Conservation (phyloP, 2,329 filamentous ascomycete genomes). For the Verticillium albo-atrum region DNA sequence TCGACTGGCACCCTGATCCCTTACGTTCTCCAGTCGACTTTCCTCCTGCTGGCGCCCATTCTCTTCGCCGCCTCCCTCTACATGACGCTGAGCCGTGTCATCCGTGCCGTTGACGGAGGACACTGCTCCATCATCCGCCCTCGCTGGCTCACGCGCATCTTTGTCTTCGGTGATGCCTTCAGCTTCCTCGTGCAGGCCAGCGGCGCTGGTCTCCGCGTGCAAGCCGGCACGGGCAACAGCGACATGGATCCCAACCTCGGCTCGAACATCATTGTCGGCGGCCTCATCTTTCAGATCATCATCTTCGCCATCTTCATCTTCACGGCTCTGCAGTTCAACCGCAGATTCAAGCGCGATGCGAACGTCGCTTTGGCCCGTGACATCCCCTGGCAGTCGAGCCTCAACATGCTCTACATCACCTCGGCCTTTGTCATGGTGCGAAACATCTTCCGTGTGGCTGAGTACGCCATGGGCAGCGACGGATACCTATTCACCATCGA, state of each 20-base stretch:
- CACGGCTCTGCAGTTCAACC: conserved; percentile 38
- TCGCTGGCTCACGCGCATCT: conserved; percentile 23
- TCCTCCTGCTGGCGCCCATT: conserved; percentile 36
- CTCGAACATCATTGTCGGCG: conserved; percentile 44
- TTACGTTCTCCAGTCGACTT: conserved; percentile 34
- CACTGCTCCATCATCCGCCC: conserved; percentile 14
- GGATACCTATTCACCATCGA: conserved; percentile 36
- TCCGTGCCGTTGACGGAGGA: conserved; percentile 20
- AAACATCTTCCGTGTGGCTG: conserved; percentile 41
- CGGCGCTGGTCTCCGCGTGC: conserved; percentile 21
- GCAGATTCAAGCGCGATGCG: conserved; percentile 15
- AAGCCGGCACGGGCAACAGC: conserved; percentile 14
- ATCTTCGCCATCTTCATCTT: conserved; percentile 50
- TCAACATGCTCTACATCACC: conserved; percentile 15
- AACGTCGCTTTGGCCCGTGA: conserved; percentile 9
- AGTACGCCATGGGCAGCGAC: conserved; percentile 36
- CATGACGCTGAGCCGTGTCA: conserved; percentile 37
- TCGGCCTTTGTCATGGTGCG: conserved; percentile 29
- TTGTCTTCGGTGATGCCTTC: conserved; percentile 24
- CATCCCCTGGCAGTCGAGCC: conserved; percentile 24
- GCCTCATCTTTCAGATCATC: conserved; percentile 50
- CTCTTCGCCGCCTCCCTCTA: conserved; percentile 42
- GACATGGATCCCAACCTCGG: conserved; percentile 24
- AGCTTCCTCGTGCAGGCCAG: conserved; percentile 22
- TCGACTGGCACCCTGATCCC: conserved; percentile 27